Evolutionary conservation across 306 rosid genomes (phyloP), one percentile per base, ranked within the genome.

Genomic region (Castanopsis chinensis): DNA sequence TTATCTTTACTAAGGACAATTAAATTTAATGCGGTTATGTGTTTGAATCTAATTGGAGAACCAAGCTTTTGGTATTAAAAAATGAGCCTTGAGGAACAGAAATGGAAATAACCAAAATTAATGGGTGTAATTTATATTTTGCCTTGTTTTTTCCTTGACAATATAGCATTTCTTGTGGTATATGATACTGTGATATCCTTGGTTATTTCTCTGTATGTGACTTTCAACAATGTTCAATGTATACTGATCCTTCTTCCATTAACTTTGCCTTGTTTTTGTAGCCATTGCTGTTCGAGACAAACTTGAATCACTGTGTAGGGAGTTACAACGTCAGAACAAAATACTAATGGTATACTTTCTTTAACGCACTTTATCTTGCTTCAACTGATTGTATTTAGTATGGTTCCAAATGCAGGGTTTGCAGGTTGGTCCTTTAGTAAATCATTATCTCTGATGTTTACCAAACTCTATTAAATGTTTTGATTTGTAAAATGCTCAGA

Each of bases 251-350:
- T 73, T 71, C 58, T 78, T 57, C 30, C 41, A 49, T 61, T 81
- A 71, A 75, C 79, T 14, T 78, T 27, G 69, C 76, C 76, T 82
- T 77, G 52, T 35, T 51, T 74, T 57, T 86, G 82, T 74, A 95
- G 99, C 92, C 82, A 87, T 90, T 87, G 76, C 92, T 83, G 94
- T 92, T 25, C 93, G 97, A 82, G 98, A 90, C 73, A 92, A 92
- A 89, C 95, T 95, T 67, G 99, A 95, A 86, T 95, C 99, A 45
- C 85, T 95, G 57, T 92, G 98, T 81, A 90, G 99, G 88, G 99
- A 95, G 89, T 83, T 95, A 69, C 97, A 95, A 76, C 99, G 97
- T 72, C 99, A 91, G 86, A 95, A 95, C 84, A 95, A 92, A 89
- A 83, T 88, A 89, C 77, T 92, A 60, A 95, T 95, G 99, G 99